Base-by-base conservation (phyloP, 305 asterid genomes). In the Rubia peregrina region DNA sequence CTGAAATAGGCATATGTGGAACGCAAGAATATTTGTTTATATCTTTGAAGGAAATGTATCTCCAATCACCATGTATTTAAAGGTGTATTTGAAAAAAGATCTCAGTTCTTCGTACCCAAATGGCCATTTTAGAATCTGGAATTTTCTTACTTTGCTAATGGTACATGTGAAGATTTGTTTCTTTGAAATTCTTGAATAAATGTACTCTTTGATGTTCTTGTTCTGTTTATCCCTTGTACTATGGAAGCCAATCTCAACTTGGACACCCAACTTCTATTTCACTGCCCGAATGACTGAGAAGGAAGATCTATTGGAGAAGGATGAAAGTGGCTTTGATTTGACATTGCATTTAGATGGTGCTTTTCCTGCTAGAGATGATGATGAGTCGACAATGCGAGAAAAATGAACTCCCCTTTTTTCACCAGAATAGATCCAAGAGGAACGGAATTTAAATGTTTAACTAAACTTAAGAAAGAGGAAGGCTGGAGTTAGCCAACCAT, bases 341-440 rank as follows among this genome's bases (percentile, higher is more conserved):
- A 86, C 98, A 9, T 76, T 90, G 83, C 82, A 96, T 9, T 74
- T 93, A 72, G 98, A 96, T 22, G 79, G 97, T 22, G 80, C 88
- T 62, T 41, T 78, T 26, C 13, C n/a, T 61, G 66, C 19, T 12
- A 9, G 40, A 6, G 42, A 60, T 60, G 19, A 49, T 49, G 64
- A 24, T 61, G 69, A 66, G 53, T 40, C 77, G 53, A 3, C n/a
- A 65, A 30, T 24, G 36, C 44, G 60, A 71, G 48, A 70, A 60
- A 6, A 70, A 65, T 49, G 40, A 24, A 26, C 70, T 74, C 67
- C 74, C 26, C 70, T 68, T 21, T 72, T 74, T 70, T 71, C 76
- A 44, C 57, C 56, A 6, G 67, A 61, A 59, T 53, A 65, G 65
- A 70, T 73, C 41, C 41, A 59, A 42, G 77, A 73, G 78, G 62